Base-by-base conservation (phyloP, 2,329 filamentous ascomycete genomes). In the Rhexocercosporidium sp. region DNA sequence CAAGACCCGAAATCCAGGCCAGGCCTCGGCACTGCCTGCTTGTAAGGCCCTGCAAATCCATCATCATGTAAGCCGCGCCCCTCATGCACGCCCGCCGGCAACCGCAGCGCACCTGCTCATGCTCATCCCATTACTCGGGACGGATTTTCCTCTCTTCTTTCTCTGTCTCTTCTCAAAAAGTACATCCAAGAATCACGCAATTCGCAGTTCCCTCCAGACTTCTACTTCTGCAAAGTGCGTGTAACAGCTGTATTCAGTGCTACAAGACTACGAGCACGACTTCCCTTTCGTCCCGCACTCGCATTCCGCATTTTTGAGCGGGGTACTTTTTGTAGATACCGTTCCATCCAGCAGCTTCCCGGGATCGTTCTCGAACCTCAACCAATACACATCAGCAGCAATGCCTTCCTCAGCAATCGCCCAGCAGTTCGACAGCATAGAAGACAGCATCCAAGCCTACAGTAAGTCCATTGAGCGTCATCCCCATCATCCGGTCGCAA, bases 401-500 rank as follows among this genome's bases (percentile, higher is more conserved):
- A 77, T 77, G 76, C 76, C 76, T 66, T 72, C 73, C 44, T 70
- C 74, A 62, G 71, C 71, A 5, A 64, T 74, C 53, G 71, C 73
- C 22, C 68, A 72, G 72, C 81, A 85, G 77, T 90, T 90, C 79
- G 85, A 90, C 81, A 84, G 84, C 65, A 90, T 91, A 80, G 86
- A 88, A 64, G 88, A 90, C 72, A 82, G 86, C 67, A 85, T 90
- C 72, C 81, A 85, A 75, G 86, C 88, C 65, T 90, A 90, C 80
- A 84, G 88, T 90, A 82, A 69, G 87, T 79, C 59, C 57, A 63
- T 20, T 44, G 51, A 29, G 39, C 22, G 27, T 7, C 46, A 51
- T 53, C 67, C 59, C 16, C 9, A 25, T 46, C 5, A 18, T 37
- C 31, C 37, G 7, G n/a, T 8, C 4, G 16, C 18, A 47, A 20